These are phyloP conservation scores for Globisporangium nodosum DNA, from an alignment of 352 stramenopile genomes.

Conservation along the genomic window DNA sequence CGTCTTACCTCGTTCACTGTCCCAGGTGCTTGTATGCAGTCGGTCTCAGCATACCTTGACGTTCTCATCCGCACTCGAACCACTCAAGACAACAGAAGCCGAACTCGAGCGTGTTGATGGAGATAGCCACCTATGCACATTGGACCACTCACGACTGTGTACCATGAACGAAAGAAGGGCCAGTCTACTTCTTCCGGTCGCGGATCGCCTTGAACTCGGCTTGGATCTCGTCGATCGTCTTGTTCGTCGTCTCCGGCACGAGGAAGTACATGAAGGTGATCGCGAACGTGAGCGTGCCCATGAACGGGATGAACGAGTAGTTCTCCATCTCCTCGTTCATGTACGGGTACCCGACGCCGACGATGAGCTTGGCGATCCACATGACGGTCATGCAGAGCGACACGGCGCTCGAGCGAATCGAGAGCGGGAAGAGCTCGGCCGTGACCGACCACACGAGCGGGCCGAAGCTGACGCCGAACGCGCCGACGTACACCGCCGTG, in stretches of 20 bases:
- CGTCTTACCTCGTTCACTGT: too few relatives aligned
- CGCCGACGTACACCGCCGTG: constrained; percentile 38
- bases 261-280: constrained; percentile 31
- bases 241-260: constrained; percentile 44
- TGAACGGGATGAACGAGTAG: constrained; percentile 35
- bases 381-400: constrained; percentile 35
- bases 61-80: too few relatives aligned
- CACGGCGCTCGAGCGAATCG: constrained; percentile 22
- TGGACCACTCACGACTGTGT: too few relatives aligned
- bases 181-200: constrained; percentile 5
- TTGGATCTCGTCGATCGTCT: constrained; percentile 54
- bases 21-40: too few relatives aligned
- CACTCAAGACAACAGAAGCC: too few relatives aligned
- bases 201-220: constrained; percentile 24
- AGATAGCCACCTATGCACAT: too few relatives aligned
- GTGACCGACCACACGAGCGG: constrained; percentile 37
- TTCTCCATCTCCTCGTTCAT: constrained; percentile 23
- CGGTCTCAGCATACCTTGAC: too few relatives aligned
- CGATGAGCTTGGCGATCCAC: constrained; percentile 40
- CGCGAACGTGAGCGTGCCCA: constrained; percentile 19
- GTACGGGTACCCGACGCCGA: constrained; percentile 39
- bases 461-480: constrained; percentile 37
- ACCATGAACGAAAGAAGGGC: too few relatives aligned
- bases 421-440: constrained; percentile 26
- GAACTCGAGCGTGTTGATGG: too few relatives aligned